Percentiles rank a stretch among this genome's conserved stretches.
Evolutionary conservation across 2,329 filamentous ascomycete species (phyloP).

Genomic region (Orbilia quercus): DNA sequence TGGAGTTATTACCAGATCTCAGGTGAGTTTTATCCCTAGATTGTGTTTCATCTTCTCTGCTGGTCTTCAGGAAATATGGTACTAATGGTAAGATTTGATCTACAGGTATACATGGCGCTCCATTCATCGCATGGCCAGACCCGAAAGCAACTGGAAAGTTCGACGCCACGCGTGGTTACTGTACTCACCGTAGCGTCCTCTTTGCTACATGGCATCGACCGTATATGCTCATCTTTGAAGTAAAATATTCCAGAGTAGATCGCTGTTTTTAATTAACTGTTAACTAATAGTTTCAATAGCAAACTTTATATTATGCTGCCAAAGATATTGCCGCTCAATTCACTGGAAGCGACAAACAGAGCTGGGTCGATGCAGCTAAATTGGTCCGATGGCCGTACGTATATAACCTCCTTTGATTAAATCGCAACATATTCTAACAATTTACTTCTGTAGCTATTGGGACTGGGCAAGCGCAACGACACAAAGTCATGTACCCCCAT

Average conservation of each 20-base stretch:
- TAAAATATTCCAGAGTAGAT: slow-evolving; percentile 19
- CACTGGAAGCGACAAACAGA: slow-evolving; percentile 38
- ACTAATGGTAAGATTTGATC: not conserved
- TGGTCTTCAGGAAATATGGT: no score
- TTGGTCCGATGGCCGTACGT: slow-evolving; percentile 57
- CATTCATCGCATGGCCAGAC: slow-evolving; percentile 15
- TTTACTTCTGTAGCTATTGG: slow-evolving; percentile 55
- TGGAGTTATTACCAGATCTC: slow-evolving; percentile 38
- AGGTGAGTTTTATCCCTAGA: not conserved
- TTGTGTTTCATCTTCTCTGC: no score
- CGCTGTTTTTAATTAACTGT: not conserved
- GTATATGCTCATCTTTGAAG: slow-evolving; percentile 59
- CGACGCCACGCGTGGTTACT: slow-evolving; percentile 2
- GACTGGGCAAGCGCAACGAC: slow-evolving; percentile 55
- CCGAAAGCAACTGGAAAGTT: slow-evolving; percentile 5
- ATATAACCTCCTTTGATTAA: not conserved
- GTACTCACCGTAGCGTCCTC: slow-evolving; percentile 12
- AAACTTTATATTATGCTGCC: slow-evolving; percentile 43
- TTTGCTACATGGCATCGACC: slow-evolving; percentile 61
- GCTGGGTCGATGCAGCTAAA: slow-evolving; percentile 53
- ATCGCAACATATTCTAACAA: not conserved
- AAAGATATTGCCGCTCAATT: slow-evolving; percentile 40
- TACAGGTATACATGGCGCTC: slow-evolving; percentile 31
- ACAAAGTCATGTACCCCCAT: slow-evolving; percentile 48
- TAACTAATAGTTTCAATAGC: slow-evolving; percentile 29